Evolutionary conservation across 2,329 filamentous ascomycete genomes (phyloP), one percentile per base, ranked within the genome.

Genomic region (Diaporthe sp.): DNA sequence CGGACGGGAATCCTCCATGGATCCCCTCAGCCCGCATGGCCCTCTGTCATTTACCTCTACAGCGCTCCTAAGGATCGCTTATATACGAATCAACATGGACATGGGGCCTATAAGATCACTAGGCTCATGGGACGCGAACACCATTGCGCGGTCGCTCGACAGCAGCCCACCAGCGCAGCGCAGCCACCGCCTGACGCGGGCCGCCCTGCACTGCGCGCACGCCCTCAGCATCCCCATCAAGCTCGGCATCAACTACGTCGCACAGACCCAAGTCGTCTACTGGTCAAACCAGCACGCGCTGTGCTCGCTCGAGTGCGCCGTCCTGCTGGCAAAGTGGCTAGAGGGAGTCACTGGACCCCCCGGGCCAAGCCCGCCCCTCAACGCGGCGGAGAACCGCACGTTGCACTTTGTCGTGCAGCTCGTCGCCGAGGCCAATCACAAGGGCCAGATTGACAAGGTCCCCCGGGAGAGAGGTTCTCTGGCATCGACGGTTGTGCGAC

Each of bases 191-290:
- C 6, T 58, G 55, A 58, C 55, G 9, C 55, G 55, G 7, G 55
- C 55, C 8, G 55, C 55, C 31, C 55, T 58, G 55, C 55, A 58
- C 55, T 58, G 55, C 55, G 55, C 55, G 34, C 55, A 58, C 31
- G 55, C 55, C 19, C 55, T 58, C 55, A 58, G 55, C 55, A 58
- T 58, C 17, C 55, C 55, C 55, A 58, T 58, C 28, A 58, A 58
- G 31, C 55, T 58, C 55, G 55, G 55, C 31, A 58, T 58, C 0
- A 58, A 58, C 55, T 58, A 58, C 55, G 55, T 58, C 55, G 55
- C 55, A 17, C 55, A 58, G 55, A 58, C 55, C 31, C 55, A 58
- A 4, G 55, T 58, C 31, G 55, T 58, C 31, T 58, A 58, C 55
- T 58, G 55, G 55, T 58, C 55, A 6, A 58, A 37, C 31, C 31